phyloP scores from a whole-genome alignment of 139 green algal species.

The Chlorella sp. region DNA sequence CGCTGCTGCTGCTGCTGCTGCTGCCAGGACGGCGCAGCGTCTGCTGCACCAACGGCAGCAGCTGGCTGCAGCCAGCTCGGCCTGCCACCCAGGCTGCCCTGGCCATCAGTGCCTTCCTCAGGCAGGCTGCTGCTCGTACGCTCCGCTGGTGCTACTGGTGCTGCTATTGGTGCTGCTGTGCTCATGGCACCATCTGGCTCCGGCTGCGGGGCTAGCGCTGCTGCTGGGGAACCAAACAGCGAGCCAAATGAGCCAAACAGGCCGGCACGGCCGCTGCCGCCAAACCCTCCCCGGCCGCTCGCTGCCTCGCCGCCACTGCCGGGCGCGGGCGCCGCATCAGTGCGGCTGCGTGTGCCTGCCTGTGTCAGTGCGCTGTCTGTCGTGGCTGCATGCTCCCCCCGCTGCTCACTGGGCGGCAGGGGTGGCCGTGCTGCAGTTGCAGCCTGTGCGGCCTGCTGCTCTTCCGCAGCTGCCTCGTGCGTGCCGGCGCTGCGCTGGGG shows the following conservation, averaged over 20 bases:
- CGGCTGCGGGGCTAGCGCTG: background rate
- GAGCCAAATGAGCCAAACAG: conserved; percentile 10
- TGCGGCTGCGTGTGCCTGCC: background rate
- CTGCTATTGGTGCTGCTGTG: background rate
- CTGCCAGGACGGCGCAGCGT: background rate
- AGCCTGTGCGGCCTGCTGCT: background rate
- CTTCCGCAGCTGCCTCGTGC: background rate
- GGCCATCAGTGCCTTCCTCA: background rate
- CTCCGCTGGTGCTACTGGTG: too few species aligned
- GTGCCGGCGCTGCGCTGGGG: background rate
- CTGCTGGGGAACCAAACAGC: background rate
- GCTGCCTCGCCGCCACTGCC: too few species aligned
- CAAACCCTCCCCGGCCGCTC: too few species aligned
- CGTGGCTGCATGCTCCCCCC: background rate
- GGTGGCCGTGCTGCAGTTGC: background rate
- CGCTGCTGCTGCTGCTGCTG: conserved; percentile 6
- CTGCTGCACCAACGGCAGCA: background rate
- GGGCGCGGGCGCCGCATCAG: too few species aligned
- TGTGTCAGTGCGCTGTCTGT: too few species aligned
- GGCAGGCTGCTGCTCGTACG: too few species aligned
- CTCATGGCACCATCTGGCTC: background rate
- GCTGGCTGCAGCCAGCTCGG: background rate
- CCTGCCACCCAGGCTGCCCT: background rate
- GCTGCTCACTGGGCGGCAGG: background rate
- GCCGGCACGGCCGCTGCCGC: background rate